phyloP scores from a whole-genome alignment of 2,329 filamentous ascomycete genomes.

The Aureobasidium namibiae region DNA sequence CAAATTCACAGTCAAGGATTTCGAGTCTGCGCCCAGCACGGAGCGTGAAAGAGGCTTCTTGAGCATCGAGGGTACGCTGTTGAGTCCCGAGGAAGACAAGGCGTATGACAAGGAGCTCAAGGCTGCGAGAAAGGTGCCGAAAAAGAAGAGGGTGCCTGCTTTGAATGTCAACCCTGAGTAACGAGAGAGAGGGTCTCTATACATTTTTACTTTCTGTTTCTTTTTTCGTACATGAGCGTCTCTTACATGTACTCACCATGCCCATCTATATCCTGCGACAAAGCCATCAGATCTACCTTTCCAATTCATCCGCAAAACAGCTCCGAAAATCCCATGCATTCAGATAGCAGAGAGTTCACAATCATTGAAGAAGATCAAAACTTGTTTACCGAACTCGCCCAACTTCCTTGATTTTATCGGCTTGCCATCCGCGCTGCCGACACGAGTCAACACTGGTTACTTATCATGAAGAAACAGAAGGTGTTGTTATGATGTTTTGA shows the following conservation, averaged over 20 bases:
- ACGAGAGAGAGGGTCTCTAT: background rate
- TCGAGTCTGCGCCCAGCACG: constrained; percentile 59
- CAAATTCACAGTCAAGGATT: constrained; percentile 72
- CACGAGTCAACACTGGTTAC: no score
- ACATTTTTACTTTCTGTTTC: background rate
- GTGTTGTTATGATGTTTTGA: background rate
- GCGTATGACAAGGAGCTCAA: constrained; percentile 48
- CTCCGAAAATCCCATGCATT: no score
- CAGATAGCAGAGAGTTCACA: background rate
- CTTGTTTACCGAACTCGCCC: no score
- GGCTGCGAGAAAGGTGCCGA: constrained; percentile 15
- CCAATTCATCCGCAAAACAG: no score
- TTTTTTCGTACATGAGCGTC: background rate
- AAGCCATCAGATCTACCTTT: no score
- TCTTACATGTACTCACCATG: background rate
- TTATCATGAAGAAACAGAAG: background rate
- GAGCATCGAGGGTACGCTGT: constrained; percentile 81
- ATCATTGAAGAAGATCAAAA: no score
- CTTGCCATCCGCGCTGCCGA: no score
- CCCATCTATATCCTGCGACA: background rate
- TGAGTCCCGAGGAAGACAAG: constrained; percentile 59
- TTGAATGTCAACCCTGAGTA: background rate
- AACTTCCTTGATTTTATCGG: no score
- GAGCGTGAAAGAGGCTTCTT: constrained; percentile 69
- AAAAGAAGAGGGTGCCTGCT: constrained; percentile 11